Conservation (phyloP, 2,329 filamentous ascomycete species). For the Cladosporium austrohemisphaericum region DNA sequence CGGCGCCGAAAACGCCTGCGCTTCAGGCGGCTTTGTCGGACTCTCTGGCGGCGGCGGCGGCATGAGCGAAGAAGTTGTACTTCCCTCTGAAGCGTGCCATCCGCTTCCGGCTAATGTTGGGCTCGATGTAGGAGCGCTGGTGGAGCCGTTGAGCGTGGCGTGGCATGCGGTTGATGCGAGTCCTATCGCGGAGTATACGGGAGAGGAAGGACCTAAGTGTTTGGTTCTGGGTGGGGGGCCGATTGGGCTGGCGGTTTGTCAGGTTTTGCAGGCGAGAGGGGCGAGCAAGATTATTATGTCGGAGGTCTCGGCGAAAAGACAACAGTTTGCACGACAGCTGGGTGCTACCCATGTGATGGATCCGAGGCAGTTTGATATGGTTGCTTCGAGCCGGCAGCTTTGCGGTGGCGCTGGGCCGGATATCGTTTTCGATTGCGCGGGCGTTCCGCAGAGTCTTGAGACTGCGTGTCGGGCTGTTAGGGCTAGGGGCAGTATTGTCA, state of each 20-base stretch:
- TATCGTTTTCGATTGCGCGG: conserved; percentile 60
- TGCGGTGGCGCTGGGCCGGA: conserved; percentile 51
- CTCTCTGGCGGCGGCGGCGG: conserved; percentile 51
- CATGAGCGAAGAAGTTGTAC: conserved; percentile 52
- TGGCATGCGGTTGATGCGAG: conserved; percentile 59
- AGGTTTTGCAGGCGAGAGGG: conserved; percentile 54
- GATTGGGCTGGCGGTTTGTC: conserved; percentile 57
- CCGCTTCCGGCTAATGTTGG: conserved; percentile 51
- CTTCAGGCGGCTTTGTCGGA: conserved; percentile 49
- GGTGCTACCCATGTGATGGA: conserved; percentile 56
- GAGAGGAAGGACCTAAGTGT: conserved; percentile 32
- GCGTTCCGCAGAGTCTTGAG: conserved; percentile 46
- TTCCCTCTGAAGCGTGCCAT: conserved; percentile 47
- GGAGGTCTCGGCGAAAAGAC: conserved; percentile 51
- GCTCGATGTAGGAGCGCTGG: conserved; percentile 55
- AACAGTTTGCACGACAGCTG: conserved; percentile 51
- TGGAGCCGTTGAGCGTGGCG: conserved; percentile 61
- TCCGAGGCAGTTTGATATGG: conserved; percentile 50
- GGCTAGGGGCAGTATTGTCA: conserved; percentile 56
- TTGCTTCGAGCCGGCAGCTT: conserved; percentile 44
- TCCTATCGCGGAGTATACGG: conserved; percentile 37
- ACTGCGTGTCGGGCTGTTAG: conserved; percentile 50
- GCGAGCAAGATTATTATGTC: conserved; percentile 55
- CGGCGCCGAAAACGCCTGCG: conserved; percentile 56
- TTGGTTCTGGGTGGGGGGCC: conserved; percentile 60